Evolutionary conservation across 345 rosid genomes (phyloP).

Genomic region (Populus davidiana): DNA sequence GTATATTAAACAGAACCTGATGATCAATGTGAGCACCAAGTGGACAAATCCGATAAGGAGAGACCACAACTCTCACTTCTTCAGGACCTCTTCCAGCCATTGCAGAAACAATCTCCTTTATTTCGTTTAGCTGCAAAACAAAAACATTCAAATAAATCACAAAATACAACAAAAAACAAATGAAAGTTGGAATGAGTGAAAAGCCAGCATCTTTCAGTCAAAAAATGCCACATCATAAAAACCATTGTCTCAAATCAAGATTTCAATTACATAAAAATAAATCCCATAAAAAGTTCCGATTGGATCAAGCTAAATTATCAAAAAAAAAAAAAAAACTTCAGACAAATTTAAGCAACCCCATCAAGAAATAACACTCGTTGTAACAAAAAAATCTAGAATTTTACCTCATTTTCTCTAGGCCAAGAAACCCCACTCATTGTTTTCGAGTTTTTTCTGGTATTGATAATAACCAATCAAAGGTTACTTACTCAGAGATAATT

Average conservation of each 20-base stretch:
- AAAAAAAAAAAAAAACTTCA: background rate
- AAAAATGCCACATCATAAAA: background rate
- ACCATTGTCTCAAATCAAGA: background rate
- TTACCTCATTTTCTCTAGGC: conserved; percentile 17
- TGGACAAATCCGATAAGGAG: conserved; percentile 94
- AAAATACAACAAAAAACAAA: too few relatives aligned
- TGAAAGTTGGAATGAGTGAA: background rate
- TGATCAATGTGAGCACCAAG: conserved; percentile 97
- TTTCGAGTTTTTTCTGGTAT: background rate
- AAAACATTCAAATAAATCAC: background rate
- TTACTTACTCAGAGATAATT: background rate
- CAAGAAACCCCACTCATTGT: background rate
- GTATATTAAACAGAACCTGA: conserved; percentile 48
- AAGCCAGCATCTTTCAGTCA: background rate
- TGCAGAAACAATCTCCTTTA: conserved; percentile 43
- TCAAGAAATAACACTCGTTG: background rate
- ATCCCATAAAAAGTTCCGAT: background rate
- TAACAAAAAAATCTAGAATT: background rate
- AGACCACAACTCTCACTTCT: conserved; percentile 66
- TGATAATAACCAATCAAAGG: background rate
- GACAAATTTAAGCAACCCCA: background rate
- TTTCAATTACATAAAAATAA: background rate
- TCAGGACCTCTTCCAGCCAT: conserved; percentile 53
- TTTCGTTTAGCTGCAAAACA: conserved; percentile 41
- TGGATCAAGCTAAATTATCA: background rate